Evolutionary conservation across 371 early-diverging fungal species (phyloP).

Genomic region (Mortierella sp.): DNA sequence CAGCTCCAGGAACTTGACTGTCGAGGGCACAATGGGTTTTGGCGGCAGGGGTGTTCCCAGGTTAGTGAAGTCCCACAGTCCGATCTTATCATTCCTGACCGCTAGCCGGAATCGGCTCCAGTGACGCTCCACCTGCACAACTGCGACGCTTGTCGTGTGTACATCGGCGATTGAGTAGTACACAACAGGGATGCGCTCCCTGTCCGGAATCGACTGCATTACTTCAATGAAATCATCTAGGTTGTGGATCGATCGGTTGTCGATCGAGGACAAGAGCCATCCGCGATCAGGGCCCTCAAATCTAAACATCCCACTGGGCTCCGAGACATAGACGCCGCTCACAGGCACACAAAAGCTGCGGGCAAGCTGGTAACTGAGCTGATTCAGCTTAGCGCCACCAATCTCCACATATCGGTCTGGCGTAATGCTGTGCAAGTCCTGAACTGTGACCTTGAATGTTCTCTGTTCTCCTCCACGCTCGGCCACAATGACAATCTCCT

Average conservation of each 20-base stretch:
- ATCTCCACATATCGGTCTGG: conserved; percentile 82
- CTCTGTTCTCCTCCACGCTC: conserved; percentile 83
- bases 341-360: conserved; percentile 77
- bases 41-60: conserved; percentile 62
- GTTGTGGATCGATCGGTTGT: conserved; percentile 77
- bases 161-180: conserved; percentile 85
- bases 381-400: conserved; percentile 87
- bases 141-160: conserved; percentile 76
- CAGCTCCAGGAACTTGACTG: conserved; percentile 66
- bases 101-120: conserved; percentile 85
- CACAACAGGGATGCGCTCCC: conserved; percentile 81
- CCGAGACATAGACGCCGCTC: conserved; percentile 82
- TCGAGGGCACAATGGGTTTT: conserved; percentile 65
- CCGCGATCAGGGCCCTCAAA: conserved; percentile 85
- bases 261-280: conserved; percentile 80
- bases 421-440: conserved; percentile 78
- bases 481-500: conserved; percentile 69
- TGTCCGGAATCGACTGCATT: conserved; percentile 80
- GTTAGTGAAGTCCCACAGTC: conserved; percentile 83
- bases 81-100: conserved; percentile 80
- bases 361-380: conserved; percentile 90
- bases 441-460: conserved; percentile 67
- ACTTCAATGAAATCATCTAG: conserved; percentile 83
- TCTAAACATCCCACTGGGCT: conserved; percentile 74
- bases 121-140: conserved; percentile 82